These are phyloP conservation scores for Arxiozyma bovina DNA, from an alignment of 1,139 yeast genomes.

Conservation along the genomic window DNA sequence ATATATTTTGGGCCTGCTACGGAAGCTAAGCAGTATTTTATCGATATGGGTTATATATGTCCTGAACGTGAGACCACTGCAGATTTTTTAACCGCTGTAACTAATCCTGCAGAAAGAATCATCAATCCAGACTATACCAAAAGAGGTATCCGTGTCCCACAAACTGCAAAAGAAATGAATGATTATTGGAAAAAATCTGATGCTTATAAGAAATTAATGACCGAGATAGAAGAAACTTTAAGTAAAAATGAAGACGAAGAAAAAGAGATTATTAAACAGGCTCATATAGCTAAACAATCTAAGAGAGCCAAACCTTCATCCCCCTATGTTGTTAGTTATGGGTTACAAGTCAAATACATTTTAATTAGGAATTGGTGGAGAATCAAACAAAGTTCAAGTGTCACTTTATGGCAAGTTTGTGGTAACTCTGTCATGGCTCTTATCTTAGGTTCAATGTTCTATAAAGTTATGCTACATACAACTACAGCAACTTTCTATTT, in stretches of 20 bases:
- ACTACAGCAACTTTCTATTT: conserved; percentile 50
- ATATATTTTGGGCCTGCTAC: conserved; percentile 59
- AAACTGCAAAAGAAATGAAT: conserved; percentile 62
- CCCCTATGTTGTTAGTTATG: conserved; percentile 57
- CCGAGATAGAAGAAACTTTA: conserved; percentile 36
- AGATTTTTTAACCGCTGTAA: conserved; percentile 70
- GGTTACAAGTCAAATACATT: conserved; percentile 55
- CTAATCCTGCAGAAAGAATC: conserved; percentile 63
- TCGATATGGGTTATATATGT: conserved; percentile 61
- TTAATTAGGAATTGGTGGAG: conserved; percentile 56
- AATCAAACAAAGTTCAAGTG: conserved; percentile 56
- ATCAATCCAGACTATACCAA: conserved; percentile 28
- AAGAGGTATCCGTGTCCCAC: conserved; percentile 56
- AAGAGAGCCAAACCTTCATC: conserved; percentile 45
- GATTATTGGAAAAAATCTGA: conserved; percentile 60
- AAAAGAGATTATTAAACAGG: conserved; percentile 31
- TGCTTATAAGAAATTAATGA: conserved; percentile 37
- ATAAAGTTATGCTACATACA: conserved; percentile 39
- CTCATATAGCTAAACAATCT: conserved; percentile 53
- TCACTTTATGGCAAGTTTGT: conserved; percentile 48
- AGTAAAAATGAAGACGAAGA: conserved; percentile 14
- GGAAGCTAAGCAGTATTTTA: conserved; percentile 52
- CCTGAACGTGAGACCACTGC: conserved; percentile 76
- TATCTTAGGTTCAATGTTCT: conserved; percentile 65
- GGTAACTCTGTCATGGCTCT: conserved; percentile 71